phyloP scores from a whole-genome alignment of 1,284 basidiomycete genomes.

The Cerioporus squamosus region DNA sequence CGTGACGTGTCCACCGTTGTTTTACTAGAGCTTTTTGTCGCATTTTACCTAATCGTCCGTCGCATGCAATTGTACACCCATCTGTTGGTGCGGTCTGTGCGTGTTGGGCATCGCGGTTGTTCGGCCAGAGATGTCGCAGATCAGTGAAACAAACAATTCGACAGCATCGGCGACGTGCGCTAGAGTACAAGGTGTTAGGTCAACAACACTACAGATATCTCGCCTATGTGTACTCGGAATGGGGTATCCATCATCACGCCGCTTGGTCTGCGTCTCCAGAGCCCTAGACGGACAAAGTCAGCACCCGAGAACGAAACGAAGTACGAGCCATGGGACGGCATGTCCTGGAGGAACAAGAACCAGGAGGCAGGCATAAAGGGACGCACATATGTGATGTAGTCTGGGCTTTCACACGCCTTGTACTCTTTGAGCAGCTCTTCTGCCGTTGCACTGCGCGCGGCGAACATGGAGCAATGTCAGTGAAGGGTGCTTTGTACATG shows the following conservation, averaged over 20 bases:
- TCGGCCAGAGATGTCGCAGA: not conserved
- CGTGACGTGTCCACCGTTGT: conserved; percentile 12
- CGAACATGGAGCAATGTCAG: not conserved
- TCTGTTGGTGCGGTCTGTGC: no score
- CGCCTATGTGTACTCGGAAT: not conserved
- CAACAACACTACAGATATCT: conserved; percentile 5
- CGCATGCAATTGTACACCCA: conserved; percentile 19
- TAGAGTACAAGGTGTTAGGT: conserved; percentile 23
- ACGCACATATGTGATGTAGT: conserved; percentile 85
- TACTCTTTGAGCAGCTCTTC: conserved; percentile 90
- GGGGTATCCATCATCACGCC: conserved; percentile 7
- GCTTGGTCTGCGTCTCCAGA: conserved; percentile 24
- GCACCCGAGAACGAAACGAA: not conserved
- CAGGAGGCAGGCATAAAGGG: not conserved
- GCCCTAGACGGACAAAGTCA: conserved; percentile 21
- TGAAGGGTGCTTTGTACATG: not conserved
- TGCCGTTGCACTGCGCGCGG: conserved; percentile 68
- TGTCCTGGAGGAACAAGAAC: no score
- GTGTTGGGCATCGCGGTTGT: no score
- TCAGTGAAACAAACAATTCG: not conserved
- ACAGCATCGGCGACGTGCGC: conserved; percentile 4
- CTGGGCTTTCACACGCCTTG: conserved; percentile 89
- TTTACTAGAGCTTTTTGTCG: conserved; percentile 25
- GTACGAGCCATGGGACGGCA: not conserved
- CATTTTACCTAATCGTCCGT: conserved; percentile 19